These are phyloP conservation scores for Pelomyxa schiedti DNA, from an alignment of 78 protist genomes.

Conservation along the genomic window DNA sequence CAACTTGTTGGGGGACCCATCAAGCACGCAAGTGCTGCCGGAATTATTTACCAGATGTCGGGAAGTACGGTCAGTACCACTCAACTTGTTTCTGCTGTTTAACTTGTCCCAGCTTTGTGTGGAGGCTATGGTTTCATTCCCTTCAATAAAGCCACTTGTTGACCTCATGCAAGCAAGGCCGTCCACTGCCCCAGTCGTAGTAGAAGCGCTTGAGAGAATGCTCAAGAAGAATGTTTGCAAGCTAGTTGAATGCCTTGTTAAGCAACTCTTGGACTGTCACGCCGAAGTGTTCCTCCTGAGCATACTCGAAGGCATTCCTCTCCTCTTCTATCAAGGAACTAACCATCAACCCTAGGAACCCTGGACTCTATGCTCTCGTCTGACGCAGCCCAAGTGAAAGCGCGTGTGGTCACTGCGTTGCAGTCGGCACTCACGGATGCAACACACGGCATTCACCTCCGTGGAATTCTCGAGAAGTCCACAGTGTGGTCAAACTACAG, in stretches of 20 bases:
- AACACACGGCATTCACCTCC: conserved; percentile 20
- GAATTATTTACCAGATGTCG: conserved; percentile 24
- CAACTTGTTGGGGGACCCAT: conserved; percentile 11
- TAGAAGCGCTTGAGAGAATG: not conserved
- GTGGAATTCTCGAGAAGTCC: conserved; percentile 14
- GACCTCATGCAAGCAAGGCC: not conserved
- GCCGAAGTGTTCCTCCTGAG: conserved; percentile 12
- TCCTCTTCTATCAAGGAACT: no score
- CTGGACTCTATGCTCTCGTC: conserved; percentile 27
- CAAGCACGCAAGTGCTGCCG: conserved; percentile 12
- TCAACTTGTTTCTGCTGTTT: conserved; percentile 3
- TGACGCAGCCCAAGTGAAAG: conserved; percentile 37
- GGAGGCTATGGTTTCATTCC: conserved; percentile 15
- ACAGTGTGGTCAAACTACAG: conserved; percentile 34
- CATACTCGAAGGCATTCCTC: conserved; percentile 39
- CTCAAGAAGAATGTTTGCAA: not conserved
- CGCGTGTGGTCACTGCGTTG: conserved; percentile 2
- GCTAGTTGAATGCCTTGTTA: not conserved
- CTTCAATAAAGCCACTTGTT: not conserved
- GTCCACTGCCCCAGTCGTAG: not conserved
- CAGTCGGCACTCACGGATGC: conserved; percentile 20
- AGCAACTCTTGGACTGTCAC: not conserved
- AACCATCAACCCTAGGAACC: no score
- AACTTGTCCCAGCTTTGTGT: conserved; percentile 23
- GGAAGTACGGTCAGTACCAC: conserved; percentile 27